Evolutionary conservation across 1,139 yeast genomes (phyloP).

Genomic region (Blastobotrys proliferans): DNA sequence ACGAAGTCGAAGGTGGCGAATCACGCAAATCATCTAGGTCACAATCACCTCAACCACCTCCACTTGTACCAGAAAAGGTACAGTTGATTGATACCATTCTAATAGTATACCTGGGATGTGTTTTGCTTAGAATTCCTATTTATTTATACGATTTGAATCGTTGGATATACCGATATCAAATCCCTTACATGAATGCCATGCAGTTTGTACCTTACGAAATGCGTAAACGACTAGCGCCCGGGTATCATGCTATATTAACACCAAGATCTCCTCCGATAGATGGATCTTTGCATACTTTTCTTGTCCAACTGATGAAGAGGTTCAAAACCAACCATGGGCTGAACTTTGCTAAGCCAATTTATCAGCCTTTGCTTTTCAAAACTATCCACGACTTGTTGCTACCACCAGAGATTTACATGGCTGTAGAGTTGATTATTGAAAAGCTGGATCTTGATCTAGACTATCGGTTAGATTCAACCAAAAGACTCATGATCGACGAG

Average conservation of each 20-base stretch:
- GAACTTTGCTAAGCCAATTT: conserved; percentile 23
- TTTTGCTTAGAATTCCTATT: conserved; percentile 28
- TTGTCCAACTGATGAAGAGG: conserved; percentile 14
- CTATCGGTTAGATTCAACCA: background rate
- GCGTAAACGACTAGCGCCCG: conserved; percentile 17
- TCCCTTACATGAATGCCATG: conserved; percentile 29
- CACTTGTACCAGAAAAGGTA: conserved; percentile 1
- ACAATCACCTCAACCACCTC: background rate
- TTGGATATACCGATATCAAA: conserved; percentile 29
- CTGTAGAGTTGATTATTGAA: conserved; percentile 18
- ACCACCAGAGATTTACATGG: conserved; percentile 35
- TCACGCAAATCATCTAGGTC: background rate
- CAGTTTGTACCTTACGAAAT: conserved; percentile 22
- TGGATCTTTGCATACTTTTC: conserved; percentile 16
- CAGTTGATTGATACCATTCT: conserved; percentile 20
- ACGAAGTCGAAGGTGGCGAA: conserved; percentile 2
- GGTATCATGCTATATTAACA: conserved; percentile 14
- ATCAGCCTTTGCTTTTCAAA: conserved; percentile 29
- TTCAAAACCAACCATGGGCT: conserved; percentile 17
- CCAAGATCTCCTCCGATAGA: conserved; percentile 20
- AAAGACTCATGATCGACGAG: background rate
- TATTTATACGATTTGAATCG: conserved; percentile 30
- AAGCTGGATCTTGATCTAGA: conserved; percentile 10
- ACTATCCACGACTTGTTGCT: conserved; percentile 31
- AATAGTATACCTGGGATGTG: conserved; percentile 30